A percentile compares a stretch with the other conserved stretches of the same genome.
phyloP scores from a whole-genome alignment of 1,284 basidiomycete genomes.

The Termitomyces sp. region DNA sequence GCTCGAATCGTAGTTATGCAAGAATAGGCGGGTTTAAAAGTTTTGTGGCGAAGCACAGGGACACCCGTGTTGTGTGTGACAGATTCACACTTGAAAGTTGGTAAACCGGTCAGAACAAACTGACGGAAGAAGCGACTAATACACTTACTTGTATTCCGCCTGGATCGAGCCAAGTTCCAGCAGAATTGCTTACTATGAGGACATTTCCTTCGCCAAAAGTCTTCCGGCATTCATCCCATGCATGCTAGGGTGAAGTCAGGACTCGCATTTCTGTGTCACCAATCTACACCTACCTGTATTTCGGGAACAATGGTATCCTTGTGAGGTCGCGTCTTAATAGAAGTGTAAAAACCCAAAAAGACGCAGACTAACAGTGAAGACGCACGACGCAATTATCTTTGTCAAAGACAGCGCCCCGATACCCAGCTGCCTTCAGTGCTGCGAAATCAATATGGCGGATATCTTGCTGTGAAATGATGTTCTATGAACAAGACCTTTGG shows the following conservation, averaged over 20 bases:
- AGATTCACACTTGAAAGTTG: slow-evolving; percentile 69
- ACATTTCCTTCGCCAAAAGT: slow-evolving; percentile 79
- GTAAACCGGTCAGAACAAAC: neutral
- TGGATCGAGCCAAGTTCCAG: slow-evolving; percentile 77
- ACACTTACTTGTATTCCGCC: slow-evolving; percentile 71
- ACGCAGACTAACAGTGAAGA: slow-evolving; percentile 7
- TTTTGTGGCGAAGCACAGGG: slow-evolving; percentile 77
- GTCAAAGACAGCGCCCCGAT: slow-evolving; percentile 88
- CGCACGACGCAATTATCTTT: slow-evolving; percentile 95
- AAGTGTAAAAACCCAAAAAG: neutral
- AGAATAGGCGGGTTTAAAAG: slow-evolving; percentile 73
- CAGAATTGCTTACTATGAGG: slow-evolving; percentile 92
- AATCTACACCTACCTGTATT: slow-evolving; percentile 46
- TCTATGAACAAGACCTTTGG: slow-evolving; percentile 5
- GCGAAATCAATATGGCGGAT: slow-evolving; percentile 85
- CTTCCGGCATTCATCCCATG: slow-evolving; percentile 71
- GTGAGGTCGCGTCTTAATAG: slow-evolving; percentile 67
- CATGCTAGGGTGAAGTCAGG: slow-evolving; percentile 38
- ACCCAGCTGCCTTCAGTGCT: slow-evolving; percentile 74
- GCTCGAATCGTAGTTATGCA: slow-evolving; percentile 65
- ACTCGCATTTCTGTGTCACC: neutral
- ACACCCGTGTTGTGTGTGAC: slow-evolving; percentile 73
- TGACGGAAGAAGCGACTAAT: neutral
- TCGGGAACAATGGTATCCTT: slow-evolving; percentile 70
- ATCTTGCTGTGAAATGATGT: slow-evolving; percentile 49